Evolutionary conservation across 2,329 filamentous ascomycete species (phyloP), one percentile per base, ranked within the genome.

Genomic region (Talaromyces sp.): DNA sequence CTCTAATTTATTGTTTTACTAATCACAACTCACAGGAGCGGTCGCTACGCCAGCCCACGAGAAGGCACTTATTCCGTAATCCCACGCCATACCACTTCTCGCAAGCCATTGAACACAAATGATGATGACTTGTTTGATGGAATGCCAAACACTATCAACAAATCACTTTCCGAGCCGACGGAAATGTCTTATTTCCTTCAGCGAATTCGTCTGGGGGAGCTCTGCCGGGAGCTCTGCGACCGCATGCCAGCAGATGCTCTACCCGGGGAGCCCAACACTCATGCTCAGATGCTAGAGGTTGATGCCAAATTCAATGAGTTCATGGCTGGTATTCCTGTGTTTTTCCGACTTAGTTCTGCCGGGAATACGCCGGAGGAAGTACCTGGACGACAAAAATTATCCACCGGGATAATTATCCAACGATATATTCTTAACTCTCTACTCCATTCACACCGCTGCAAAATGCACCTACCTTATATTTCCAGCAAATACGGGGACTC

Each of bases 171-270:
- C 1, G 63, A 71, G 9, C 69, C 75, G 0, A 78, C 75, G 0
- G 65, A 70, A 14, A 76, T 77, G 71, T 75, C 74, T 1, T 78
- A 76, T 57, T 72, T 68, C 31, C 65, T 76, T 0, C 71, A 76
- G 31, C 64, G 73, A 29, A 68, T 72, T 43, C 68, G 68, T 10
- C 63, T 76, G 2, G 70, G 70, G 4, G 70, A 73, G 19, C 64
- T 78, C 7, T 76, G 72, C 27, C 73, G 74, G 19, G 69, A 70
- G 51, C 65, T 76, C 17, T 71, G 71, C 17, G 76, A 78, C 59
- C 66, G 66, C 9, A 66, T 67, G 12, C 68, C 72, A 19, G 65
- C 72, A 5, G 59, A 66, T 31, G 27, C 64, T 41, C 48, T 68
- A 27, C 62, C 65, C 14, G 19, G 60, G 38, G 26, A 59, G 14